Conservation (phyloP, 2,329 filamentous ascomycete species). For the Hypoxylon sp. region DNA sequence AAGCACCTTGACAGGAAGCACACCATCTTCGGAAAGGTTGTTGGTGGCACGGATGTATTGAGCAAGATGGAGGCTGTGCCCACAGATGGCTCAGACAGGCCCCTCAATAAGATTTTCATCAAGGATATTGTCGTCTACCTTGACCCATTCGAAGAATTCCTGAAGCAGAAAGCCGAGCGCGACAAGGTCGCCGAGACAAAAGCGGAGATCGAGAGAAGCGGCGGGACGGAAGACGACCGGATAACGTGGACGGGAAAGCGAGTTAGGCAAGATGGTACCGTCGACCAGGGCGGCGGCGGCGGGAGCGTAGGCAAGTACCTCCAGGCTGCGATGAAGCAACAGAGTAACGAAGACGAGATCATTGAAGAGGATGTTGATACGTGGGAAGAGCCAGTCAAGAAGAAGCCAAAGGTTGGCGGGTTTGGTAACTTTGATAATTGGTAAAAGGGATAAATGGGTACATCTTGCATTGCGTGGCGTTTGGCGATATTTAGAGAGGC, state of each 20-base stretch:
- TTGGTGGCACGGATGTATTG: slow-evolving; percentile 81
- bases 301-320: slow-evolving; percentile 85
- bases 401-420: slow-evolving; percentile 83
- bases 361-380: slow-evolving; percentile 73
- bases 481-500: slow-evolving; percentile 42
- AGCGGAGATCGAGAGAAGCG: slow-evolving; percentile 73
- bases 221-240: slow-evolving; percentile 87
- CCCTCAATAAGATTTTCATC: slow-evolving; percentile 83
- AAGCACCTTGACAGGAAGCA: slow-evolving; percentile 95
- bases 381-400: slow-evolving; percentile 80
- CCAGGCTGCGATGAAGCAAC: slow-evolving; percentile 67
- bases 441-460: slow-evolving; percentile 64
- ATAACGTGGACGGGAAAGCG: slow-evolving; percentile 98
- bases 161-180: slow-evolving; percentile 78
- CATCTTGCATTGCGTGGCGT: slow-evolving; percentile 43
- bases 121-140: slow-evolving; percentile 88
- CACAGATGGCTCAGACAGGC: slow-evolving; percentile 81
- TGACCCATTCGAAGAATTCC: slow-evolving; percentile 95
- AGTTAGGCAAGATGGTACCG: slow-evolving; percentile 77
- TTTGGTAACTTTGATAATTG: slow-evolving; percentile 97
- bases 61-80: slow-evolving; percentile 82
- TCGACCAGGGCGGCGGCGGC: slow-evolving; percentile 61
- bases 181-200: slow-evolving; percentile 71
- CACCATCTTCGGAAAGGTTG: slow-evolving; percentile 92
- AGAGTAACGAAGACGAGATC: slow-evolving; percentile 68